These are phyloP conservation scores for Arthrobotrys pseudoclavata DNA, from an alignment of 2,329 filamentous ascomycete genomes.

Conservation along the genomic window DNA sequence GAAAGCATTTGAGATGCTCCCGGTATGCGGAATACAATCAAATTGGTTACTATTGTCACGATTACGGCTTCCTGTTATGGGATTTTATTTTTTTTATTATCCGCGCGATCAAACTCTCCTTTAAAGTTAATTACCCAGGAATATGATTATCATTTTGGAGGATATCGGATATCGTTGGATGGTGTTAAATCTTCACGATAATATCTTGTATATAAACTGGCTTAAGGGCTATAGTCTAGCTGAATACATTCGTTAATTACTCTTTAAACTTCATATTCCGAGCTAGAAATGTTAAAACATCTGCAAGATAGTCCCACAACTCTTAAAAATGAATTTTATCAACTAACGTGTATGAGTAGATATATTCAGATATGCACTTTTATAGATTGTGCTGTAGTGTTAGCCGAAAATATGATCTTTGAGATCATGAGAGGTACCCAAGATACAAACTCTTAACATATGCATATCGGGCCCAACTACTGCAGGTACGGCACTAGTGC, in stretches of 20 bases:
- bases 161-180: neutral
- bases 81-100: neutral
- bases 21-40: neutral
- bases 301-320: no score
- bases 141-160: neutral
- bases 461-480: neutral
- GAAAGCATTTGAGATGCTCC: neutral
- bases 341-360: no score
- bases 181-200: neutral
- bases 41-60: neutral
- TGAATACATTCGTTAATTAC: conserved; percentile 1
- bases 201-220: neutral
- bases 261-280: neutral
- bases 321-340: no score
- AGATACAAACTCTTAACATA: neutral
- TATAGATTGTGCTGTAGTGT: no score
- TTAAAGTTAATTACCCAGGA: neutral
- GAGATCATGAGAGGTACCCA: neutral
- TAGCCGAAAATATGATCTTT: no score
- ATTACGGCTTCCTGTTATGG: neutral
- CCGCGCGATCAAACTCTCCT: neutral
- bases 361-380: no score
- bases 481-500: conserved; percentile 1
- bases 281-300: neutral
- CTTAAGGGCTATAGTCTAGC: neutral